Conservation (phyloP, 495 filamentous ascomycete species). For the Hyaloscypha bicolor region DNA sequence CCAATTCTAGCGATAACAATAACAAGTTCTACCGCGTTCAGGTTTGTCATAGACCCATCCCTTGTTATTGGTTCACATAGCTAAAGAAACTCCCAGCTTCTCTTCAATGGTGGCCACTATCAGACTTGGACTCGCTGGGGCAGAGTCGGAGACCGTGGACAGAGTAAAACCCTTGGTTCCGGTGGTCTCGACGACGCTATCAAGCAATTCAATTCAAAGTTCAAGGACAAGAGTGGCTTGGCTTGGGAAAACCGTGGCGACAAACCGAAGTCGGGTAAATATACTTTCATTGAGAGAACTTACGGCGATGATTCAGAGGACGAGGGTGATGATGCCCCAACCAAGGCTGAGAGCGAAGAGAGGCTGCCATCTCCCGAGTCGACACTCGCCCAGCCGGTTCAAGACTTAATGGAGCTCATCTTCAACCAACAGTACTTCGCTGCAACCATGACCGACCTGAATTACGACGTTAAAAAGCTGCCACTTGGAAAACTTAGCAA, state of each 20-base stretch:
- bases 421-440: constrained; percentile 75
- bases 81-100: constrained; percentile 35
- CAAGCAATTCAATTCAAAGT: constrained; percentile 66
- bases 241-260: constrained; percentile 64
- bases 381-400: constrained; percentile 57
- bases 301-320: constrained; percentile 69
- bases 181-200: constrained; percentile 49
- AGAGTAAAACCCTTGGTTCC: constrained; percentile 49
- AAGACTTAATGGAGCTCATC: constrained; percentile 74
- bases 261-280: constrained; percentile 64
- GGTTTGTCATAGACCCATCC: constrained; percentile 41
- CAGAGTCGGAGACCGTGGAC: constrained; percentile 73
- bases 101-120: constrained; percentile 40
- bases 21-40: constrained; percentile 74
- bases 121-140: constrained; percentile 75
- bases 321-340: constrained; percentile 45
- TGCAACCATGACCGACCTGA: constrained; percentile 65
- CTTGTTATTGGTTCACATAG: neutral
- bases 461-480: constrained; percentile 77
- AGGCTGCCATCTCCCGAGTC: constrained; percentile 44
- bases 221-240: constrained; percentile 76
- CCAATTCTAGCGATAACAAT: constrained; percentile 59
- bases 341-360: constrained; percentile 37
- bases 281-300: constrained; percentile 71
- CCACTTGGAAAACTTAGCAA: constrained; percentile 85